Evolutionary conservation across 805 yeast genomes (phyloP).

Genomic region (Metschnikowia borealis): DNA sequence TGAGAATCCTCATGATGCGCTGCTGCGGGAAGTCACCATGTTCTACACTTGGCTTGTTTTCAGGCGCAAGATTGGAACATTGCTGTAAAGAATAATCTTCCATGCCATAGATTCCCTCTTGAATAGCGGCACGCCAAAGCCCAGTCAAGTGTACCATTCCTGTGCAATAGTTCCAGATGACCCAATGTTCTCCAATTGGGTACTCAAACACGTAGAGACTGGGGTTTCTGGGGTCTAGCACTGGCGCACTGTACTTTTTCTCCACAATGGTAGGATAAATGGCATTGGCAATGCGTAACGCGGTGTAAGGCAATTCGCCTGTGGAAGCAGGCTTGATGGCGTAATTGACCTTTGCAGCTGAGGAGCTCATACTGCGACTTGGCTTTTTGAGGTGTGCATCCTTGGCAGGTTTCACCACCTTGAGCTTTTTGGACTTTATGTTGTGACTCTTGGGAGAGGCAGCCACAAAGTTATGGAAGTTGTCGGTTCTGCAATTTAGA

Average conservation of each 20-base stretch:
- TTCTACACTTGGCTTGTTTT: background rate
- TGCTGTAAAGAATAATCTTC: background rate
- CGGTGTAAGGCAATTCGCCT: background rate
- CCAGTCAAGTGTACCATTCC: constrained; percentile 89
- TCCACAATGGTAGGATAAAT: constrained; percentile 7
- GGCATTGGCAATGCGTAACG: background rate
- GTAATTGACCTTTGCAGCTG: background rate
- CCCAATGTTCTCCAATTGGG: constrained; percentile 62
- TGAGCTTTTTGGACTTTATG: background rate
- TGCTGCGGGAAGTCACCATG: background rate
- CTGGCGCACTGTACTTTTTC: constrained; percentile 64
- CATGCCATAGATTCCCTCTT: constrained; percentile 3
- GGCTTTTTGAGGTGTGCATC: background rate
- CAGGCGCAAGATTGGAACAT: background rate
- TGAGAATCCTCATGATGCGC: background rate
- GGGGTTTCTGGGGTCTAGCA: constrained; percentile 60
- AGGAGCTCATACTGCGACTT: background rate
- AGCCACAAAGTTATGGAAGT: background rate
- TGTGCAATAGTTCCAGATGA: constrained; percentile 81
- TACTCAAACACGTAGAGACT: constrained; percentile 71
- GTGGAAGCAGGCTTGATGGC: background rate
- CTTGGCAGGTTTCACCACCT: background rate
- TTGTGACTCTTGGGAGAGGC: background rate
- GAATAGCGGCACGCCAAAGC: constrained; percentile 62
- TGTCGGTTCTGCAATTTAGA: background rate